Base-by-base conservation (phyloP, 805 yeast species). In the Schwanniomyces yamadae region DNA sequence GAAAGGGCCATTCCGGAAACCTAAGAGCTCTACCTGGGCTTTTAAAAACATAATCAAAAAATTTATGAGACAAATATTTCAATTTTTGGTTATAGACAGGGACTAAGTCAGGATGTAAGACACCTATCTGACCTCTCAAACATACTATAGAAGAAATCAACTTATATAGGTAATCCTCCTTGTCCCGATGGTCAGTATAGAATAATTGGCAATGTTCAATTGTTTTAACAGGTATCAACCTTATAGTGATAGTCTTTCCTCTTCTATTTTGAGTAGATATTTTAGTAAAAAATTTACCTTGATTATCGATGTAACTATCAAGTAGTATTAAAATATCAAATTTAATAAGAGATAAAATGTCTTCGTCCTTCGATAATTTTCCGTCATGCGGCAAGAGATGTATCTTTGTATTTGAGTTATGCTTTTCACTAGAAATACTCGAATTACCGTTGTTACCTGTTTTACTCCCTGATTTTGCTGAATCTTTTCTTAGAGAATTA, bases 91-190 rank as follows among this genome's bases (percentile, higher is more conserved):
- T 68, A 56, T 83, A 87, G 14, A 85, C 76, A 11, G 93, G 90
- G 53, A 84, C 71, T 31, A 88, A 57, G 50, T 82, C 93, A 0
- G 88, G 82, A 2, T 96, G 93, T 28, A 91, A 57, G 31, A 75
- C 75, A 6, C 98, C 98, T 10, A 84, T 88, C 40, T 81, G 72
- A 45, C 84, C 95, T 49, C 96, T 66, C 34, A 88, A 59, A 20
- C 89, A 86, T 3, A 89, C 95, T 13, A 84, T 73, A 1, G 95
- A 88, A 1, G 95, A 86, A 1, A 90, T 79, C 7, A 84, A 79
- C 31, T 78, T 80, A 43, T 78, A 82, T 28, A 88, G 63, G 45
- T 77, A 76, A 16, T 52, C 48, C 1, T 69, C 46, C 19, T 55
- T 43, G 33, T 52, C 11, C 21, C 46, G 42, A 44, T 35, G 52